Evolutionary conservation across 441 rosid species (phyloP), one percentile per base, ranked within the genome.

Genomic region (Arabidopsis lyrata): DNA sequence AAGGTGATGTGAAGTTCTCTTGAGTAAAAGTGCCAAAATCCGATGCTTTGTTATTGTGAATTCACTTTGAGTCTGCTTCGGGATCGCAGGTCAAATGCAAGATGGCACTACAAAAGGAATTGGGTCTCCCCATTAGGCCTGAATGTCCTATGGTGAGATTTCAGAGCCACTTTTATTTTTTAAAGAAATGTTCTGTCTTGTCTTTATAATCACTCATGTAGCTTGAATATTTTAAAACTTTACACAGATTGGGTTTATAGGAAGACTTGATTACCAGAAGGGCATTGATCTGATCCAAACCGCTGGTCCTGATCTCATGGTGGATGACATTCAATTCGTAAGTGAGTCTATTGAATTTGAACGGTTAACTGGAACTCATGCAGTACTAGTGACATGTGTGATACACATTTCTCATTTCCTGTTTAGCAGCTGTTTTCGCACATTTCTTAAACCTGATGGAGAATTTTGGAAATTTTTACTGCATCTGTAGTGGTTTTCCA

Each of bases 221-320:
- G 2, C 32, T 57, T 52, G 45, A 15, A 44, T 70, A 35, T 14
- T 9, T 18, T 24, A 12, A 18, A 13, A 35, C 8, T 8, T 15
- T 12, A 38, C 67, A 76, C 77, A 95, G 99, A 85, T 95, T 83
- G 98, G 99, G 66, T 95, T 95, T 78, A 90, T 92, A 48, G 98
- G 99, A 79, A 90, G 98, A 81, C 77, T 95, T 82, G 98, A 91
- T 85, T 85, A 92, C 83, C 99, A 95, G 81, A 95, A 92, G 77
- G 99, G 99, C 69, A 90, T 95, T 12, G 99, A 95, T 82, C 71
- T 92, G 63, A 95, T 95, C 61, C 87, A 78, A 24, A 79, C 62
- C 45, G 96, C 88, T 45, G 81, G 72, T 77, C 89, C 90, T 65
- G 92, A 92, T 74, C 90, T 92, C 74, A 72, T 92, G 93, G 84